Evolutionary conservation across 371 early-diverging fungal genomes (phyloP), one percentile per base, ranked within the genome.

Genomic region (Basidiobolus heterosporus): DNA sequence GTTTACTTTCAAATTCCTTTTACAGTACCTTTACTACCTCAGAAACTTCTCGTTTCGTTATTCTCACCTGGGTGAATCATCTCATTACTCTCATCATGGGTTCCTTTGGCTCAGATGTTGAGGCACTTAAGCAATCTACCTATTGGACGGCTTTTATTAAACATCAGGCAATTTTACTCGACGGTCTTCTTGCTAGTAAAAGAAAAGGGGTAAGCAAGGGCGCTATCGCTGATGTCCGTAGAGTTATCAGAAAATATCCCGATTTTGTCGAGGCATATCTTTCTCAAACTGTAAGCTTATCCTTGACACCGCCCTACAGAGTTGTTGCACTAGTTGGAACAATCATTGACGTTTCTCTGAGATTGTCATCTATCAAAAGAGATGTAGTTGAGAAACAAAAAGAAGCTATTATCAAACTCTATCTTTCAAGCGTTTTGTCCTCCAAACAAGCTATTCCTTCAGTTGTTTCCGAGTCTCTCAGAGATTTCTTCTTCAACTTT

Each of bases 241-340:
- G 76, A 18, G 30, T 30, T 9, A 30, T 30, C 30, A 3, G 30
- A 30, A 30, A 30, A 9, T 30, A 30, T 30, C 30, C 30, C 30
- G 9, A 30, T 30, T 30, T 30, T 9, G 9, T 30, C 5, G 30
- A 30, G 9, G 30, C 3, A 9, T 30, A 30, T 9, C 30, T 30
- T 9, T 30, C 30, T 9, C 30, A 30, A 30, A 9, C 30, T 30
- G 3, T 30, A 30, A 30, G 30, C 30, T 3, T 30, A 30, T 30
- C 30, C 30, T 3, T 30, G 30, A 65, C 60, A 21, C 70, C 73
- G 45, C 57, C 68, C 4, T 70, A 63, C 52, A 67, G 60, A 24
- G 71, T 75, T 46, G 62, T 73, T 30, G 69, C 74, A n/a, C 52
- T 75, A 46, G 54, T 78, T 41, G 75, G 78, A 17, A 67, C 64